Percentiles rank a stretch among this genome's conserved stretches.
Evolutionary conservation across 139 green algal genomes (phyloP).

Genomic region (Chlorella sp.): DNA sequence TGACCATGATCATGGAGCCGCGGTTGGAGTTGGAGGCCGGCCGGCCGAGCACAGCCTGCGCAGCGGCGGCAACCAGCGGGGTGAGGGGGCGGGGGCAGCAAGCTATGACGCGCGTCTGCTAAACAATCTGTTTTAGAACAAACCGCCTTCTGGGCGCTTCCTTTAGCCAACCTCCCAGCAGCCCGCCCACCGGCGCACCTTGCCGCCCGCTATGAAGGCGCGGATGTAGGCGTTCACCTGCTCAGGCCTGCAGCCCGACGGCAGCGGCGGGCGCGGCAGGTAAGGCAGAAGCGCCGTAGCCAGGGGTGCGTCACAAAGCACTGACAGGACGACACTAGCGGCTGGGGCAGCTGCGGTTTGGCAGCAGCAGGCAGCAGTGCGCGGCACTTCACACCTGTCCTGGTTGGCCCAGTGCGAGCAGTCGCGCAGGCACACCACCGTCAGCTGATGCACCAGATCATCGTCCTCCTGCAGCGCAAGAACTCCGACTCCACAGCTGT

Average conservation of each 20-base stretch:
- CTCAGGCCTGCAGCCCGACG: conserved; percentile 15
- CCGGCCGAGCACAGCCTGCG: background rate
- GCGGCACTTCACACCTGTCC: conserved; percentile 27
- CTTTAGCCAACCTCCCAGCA: too few relatives aligned
- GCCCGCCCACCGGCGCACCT: background rate
- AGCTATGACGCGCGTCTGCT: too few relatives aligned
- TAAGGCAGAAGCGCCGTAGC: too few relatives aligned
- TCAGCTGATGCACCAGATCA: conserved; percentile 35
- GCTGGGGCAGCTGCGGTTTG: background rate
- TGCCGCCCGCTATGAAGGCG: conserved; percentile 4
- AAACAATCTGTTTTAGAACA: too few relatives aligned
- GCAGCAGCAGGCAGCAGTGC: background rate
- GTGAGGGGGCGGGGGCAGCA: too few relatives aligned
- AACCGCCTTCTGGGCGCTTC: too few relatives aligned
- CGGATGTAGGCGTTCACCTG: conserved; percentile 27
- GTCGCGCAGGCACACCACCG: conserved; percentile 48
- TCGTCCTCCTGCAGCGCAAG: conserved; percentile 10
- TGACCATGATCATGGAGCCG: too few relatives aligned
- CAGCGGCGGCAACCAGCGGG: background rate
- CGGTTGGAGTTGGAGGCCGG: too few relatives aligned
- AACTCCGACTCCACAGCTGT: background rate
- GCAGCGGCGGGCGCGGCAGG: too few relatives aligned
- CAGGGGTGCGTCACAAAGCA: too few relatives aligned
- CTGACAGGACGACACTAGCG: too few relatives aligned
- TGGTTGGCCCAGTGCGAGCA: conserved; percentile 77